Evolutionary conservation across 139 green algal species (phyloP).

Genomic region (Chlorella sorokiniana): DNA sequence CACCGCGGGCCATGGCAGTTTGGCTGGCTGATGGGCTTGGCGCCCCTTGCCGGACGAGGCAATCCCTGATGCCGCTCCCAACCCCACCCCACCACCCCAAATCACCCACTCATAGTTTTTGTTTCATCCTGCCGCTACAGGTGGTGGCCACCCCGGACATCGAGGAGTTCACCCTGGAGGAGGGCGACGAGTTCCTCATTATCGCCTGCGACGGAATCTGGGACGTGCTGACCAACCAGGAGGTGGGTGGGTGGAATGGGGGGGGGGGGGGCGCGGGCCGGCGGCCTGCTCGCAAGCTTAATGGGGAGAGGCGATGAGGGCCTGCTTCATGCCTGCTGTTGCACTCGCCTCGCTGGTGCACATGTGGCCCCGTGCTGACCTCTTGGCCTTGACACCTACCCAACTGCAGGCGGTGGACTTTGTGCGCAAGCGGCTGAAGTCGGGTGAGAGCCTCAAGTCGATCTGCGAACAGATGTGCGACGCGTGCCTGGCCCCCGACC

Average conservation of each 20-base stretch:
- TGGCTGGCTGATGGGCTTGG: no score
- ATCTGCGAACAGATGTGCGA: constrained; percentile 45
- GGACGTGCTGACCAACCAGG: constrained; percentile 87
- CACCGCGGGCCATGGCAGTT: no score
- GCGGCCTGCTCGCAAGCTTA: constrained; percentile 81
- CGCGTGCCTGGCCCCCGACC: constrained; percentile 34
- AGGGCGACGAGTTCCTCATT: constrained; percentile 86
- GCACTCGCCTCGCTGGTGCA: no score
- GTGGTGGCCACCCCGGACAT: constrained; percentile 85
- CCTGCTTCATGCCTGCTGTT: no score
- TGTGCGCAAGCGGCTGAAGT: constrained; percentile 26
- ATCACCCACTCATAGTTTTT: not conserved
- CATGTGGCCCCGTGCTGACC: no score
- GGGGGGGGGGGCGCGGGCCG: no score
- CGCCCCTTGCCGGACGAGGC: no score
- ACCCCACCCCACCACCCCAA: no score
- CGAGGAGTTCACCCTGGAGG: constrained; percentile 50
- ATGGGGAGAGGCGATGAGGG: no score
- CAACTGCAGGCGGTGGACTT: constrained; percentile 55
- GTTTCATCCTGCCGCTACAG: constrained; percentile 31
- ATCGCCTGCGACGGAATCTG: constrained; percentile 93
- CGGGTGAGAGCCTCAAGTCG: not conserved
- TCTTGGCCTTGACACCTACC: no score
- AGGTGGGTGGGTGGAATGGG: constrained; percentile 42
- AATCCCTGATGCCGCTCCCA: no score